These are phyloP conservation scores for Plasmodium relictum DNA, from an alignment of 169 alveolate genomes.

Conservation along the genomic window DNA sequence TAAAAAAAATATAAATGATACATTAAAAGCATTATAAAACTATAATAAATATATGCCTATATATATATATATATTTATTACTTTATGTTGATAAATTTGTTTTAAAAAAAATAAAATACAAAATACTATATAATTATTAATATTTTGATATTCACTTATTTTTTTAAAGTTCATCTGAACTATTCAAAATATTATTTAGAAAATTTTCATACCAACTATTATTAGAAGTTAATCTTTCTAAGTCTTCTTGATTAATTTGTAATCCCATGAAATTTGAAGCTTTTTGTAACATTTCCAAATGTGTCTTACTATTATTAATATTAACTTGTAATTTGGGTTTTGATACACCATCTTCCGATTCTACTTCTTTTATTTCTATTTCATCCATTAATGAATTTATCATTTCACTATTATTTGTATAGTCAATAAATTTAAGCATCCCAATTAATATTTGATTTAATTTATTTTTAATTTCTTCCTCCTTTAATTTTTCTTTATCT, in stretches of 20 bases:
- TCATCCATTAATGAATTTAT: constrained; percentile 43
- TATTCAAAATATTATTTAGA: constrained; percentile 46
- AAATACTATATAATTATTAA: too few species aligned
- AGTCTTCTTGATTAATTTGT: constrained; percentile 55
- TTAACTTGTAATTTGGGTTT: constrained; percentile 65
- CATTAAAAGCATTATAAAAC: too few species aligned
- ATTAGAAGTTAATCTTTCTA: constrained; percentile 45
- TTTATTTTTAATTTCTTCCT: constrained; percentile 55
- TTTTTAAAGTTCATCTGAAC: constrained; percentile 58
- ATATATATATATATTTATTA: not conserved
- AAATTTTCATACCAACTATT: constrained; percentile 74
- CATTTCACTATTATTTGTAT: constrained; percentile 49
- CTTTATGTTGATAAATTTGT: not conserved
- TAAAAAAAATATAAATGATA: too few species aligned
- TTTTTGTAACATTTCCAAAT: constrained; percentile 67
- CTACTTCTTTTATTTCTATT: constrained; percentile 52
- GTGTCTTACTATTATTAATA: constrained; percentile 47
- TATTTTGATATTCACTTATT: not conserved
- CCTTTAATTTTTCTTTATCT: constrained; percentile 32
- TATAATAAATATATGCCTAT: not conserved
- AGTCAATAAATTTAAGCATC: constrained; percentile 65
- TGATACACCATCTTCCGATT: constrained; percentile 18
- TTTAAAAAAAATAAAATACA: not conserved
- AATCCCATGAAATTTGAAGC: constrained; percentile 76
- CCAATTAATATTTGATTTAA: constrained; percentile 75